Base-by-base conservation (phyloP, 768 basidiomycete genomes). In the Rhizopogon vesiculosus region DNA sequence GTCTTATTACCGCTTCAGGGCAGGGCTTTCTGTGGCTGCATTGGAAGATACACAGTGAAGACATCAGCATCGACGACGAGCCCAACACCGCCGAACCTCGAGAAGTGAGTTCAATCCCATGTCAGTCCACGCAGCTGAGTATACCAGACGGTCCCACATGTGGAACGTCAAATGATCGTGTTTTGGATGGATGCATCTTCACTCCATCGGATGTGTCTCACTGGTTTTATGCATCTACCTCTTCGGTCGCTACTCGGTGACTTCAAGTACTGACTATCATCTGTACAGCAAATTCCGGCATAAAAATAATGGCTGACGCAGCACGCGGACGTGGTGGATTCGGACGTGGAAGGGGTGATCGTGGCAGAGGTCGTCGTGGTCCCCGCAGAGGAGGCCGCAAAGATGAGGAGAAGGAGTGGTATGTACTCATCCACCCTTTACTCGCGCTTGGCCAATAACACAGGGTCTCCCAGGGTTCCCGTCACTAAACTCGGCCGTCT, bases 371-470 rank as follows among this genome's bases (percentile, higher is more conserved):
- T 42, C 80, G 87, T 66, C 76, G 86, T 60, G 84, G 95, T 49
- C 90, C 93, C 64, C 88, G 97, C 65, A 89, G 96, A 64, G 97
- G 96, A 56, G 92, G 91, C 57, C 93, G 93, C 81, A 98, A 97
- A 82, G 97, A 99, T 69, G 97, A 98, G 74, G 97, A 98, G 78
- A 98, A 98, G 82, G 97, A 98, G 74, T 98, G 97, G 96, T 97
- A 72, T 73, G 79, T 74, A 31, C 31, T 7, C 18, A 33, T 41
- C 41, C 7, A n/a, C 46, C 35, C 46, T 57, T 33, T 54, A 41
- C 51, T 43, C 40, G 2, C 43, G 18, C 16, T 18, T 22, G 57
- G 41, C 38, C 51, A 43, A 50, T 56, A 61, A 51, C 56, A 58
- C n/a, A 16, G 40, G 39, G 45, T 46, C 46, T 58, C 22, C 3